phyloP scores from a whole-genome alignment of 1,139 yeast genomes.

The Kluyveromyces sp. region DNA sequence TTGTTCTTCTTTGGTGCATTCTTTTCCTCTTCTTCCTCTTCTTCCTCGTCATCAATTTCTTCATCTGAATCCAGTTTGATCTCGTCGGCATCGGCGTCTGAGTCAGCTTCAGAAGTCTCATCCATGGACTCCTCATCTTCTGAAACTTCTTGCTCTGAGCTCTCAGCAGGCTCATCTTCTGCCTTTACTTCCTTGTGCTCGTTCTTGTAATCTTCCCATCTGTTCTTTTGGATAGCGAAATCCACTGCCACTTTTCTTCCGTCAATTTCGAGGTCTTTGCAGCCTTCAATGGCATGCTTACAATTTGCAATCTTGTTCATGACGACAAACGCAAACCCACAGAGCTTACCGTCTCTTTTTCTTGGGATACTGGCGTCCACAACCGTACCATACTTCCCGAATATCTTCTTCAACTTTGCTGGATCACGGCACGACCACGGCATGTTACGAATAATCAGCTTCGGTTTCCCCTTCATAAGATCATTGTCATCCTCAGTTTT shows the following conservation, averaged over 20 bases:
- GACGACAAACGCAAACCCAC: constrained; percentile 92
- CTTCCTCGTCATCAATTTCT: constrained; percentile 25
- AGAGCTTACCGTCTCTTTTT: constrained; percentile 80
- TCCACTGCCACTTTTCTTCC: constrained; percentile 94
- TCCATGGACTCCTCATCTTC: constrained; percentile 25
- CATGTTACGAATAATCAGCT: constrained; percentile 80
- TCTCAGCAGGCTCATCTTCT: constrained; percentile 25
- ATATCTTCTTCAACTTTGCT: constrained; percentile 58
- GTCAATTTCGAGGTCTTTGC: constrained; percentile 68
- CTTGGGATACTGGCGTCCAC: constrained; percentile 86
- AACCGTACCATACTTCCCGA: constrained; percentile 77
- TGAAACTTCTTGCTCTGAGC: constrained; percentile 2
- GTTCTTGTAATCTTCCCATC: constrained; percentile 57
- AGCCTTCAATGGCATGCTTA: constrained; percentile 68
- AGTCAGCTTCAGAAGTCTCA: constrained; percentile 28
- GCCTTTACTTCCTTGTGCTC: constrained; percentile 34
- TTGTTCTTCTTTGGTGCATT: constrained; percentile 42
- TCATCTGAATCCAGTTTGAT: constrained; percentile 32
- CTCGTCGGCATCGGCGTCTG: constrained; percentile 35
- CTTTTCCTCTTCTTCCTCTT: constrained; percentile 30
- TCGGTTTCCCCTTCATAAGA: constrained; percentile 63
- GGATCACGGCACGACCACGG: constrained; percentile 94
- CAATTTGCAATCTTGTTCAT: constrained; percentile 81
- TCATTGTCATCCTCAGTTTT: constrained; percentile 32
- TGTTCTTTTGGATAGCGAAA: constrained; percentile 81